phyloP scores from a whole-genome alignment of 768 basidiomycete species.

The Rhodotorula graminis region DNA sequence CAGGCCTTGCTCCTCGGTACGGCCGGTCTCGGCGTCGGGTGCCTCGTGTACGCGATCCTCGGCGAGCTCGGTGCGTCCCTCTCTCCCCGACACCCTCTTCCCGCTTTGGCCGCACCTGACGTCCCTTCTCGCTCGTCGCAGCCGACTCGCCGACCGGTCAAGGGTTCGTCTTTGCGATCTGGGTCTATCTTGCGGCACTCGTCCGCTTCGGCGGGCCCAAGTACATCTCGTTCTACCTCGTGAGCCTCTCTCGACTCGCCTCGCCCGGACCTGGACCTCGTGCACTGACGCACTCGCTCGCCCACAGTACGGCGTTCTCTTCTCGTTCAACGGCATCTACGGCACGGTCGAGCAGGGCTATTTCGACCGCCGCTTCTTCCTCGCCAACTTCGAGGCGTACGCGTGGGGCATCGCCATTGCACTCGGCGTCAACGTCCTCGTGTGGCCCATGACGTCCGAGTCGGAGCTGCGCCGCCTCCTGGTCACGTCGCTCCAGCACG shows the following conservation, averaged over 20 bases:
- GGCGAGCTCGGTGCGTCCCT: slow-evolving; percentile 31
- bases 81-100: too few species aligned
- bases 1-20: slow-evolving; percentile 38
- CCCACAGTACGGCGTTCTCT: slow-evolving; percentile 25
- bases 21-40: slow-evolving; percentile 33
- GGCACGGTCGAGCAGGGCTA: background rate
- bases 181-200: slow-evolving; percentile 40
- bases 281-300: too few species aligned
- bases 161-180: slow-evolving; percentile 44
- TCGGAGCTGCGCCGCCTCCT: slow-evolving; percentile 41
- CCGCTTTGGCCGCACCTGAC: too few species aligned
- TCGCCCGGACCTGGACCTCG: too few species aligned
- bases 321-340: slow-evolving; percentile 37
- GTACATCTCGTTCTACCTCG: slow-evolving; percentile 34
- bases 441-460: slow-evolving; percentile 43
- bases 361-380: slow-evolving; percentile 36
- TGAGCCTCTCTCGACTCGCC: slow-evolving; percentile 1
- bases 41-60: slow-evolving; percentile 42
- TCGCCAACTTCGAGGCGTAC: slow-evolving; percentile 39
- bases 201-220: slow-evolving; percentile 25
- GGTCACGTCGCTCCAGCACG: slow-evolving; percentile 33
- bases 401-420: slow-evolving; percentile 45
- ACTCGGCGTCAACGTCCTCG: slow-evolving; percentile 42
- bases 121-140: background rate
- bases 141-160: slow-evolving; percentile 42